phyloP scores from a whole-genome alignment of 257 asterid genomes.

The Forsythia viridissima region DNA sequence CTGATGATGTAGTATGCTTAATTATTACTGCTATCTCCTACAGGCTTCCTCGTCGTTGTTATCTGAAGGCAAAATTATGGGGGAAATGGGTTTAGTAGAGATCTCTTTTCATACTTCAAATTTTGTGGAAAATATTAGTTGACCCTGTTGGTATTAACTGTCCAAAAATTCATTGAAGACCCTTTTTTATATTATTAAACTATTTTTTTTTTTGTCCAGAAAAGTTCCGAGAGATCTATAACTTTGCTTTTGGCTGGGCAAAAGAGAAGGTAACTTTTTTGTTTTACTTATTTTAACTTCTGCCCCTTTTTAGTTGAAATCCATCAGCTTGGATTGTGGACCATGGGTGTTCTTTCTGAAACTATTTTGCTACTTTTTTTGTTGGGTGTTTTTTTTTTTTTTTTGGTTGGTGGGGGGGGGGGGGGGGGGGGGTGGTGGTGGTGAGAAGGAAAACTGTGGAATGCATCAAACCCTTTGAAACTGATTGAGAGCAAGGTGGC shows the following conservation, averaged over 20 bases:
- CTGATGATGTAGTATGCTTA: constrained; percentile 14
- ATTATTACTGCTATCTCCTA: constrained; percentile 6
- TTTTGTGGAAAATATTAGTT: neutral
- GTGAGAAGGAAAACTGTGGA: neutral
- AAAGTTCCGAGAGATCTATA: constrained; percentile 86
- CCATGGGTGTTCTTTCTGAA: neutral
- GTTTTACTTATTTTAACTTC: neutral
- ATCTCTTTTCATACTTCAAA: neutral
- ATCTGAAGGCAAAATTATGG: neutral
- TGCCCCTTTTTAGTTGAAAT: constrained; percentile 8
- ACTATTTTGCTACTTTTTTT: neutral
- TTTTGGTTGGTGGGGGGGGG: too few species aligned
- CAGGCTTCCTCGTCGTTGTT: neutral
- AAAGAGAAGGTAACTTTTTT: constrained; percentile 78
- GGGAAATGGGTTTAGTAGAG: neutral
- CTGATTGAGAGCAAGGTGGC: neutral
- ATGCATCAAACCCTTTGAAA: neutral
- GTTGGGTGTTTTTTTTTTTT: too few species aligned
- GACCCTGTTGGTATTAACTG: constrained; percentile 7
- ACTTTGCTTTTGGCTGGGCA: constrained; percentile 99
- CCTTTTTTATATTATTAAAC: constrained; percentile 16
- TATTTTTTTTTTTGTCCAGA: constrained; percentile 45
- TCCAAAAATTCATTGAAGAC: neutral
- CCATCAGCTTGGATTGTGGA: neutral
- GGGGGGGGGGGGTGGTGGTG: too few species aligned